Evolutionary conservation across 2,329 filamentous ascomycete species (phyloP).

Genomic region (Bipolaris victoriae): DNA sequence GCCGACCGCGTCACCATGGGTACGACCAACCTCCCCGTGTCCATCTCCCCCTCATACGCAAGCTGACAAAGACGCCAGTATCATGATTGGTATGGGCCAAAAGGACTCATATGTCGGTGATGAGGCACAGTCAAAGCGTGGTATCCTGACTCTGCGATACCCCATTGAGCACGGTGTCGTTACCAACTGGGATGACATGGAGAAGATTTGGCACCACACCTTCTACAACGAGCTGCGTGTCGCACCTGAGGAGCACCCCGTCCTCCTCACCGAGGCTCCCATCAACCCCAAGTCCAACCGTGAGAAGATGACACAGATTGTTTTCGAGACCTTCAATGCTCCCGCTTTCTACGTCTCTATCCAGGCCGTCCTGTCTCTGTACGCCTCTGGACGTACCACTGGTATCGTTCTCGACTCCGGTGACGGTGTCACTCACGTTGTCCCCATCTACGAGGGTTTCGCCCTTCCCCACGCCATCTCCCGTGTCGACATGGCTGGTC

Average conservation of each 20-base stretch:
- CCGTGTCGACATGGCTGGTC: slow-evolving; percentile 99
- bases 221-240: slow-evolving; percentile 99
- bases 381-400: slow-evolving; percentile 99
- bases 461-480: slow-evolving; percentile 99
- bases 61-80: slow-evolving; percentile 67
- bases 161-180: slow-evolving; percentile 99
- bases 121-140: slow-evolving; percentile 99
- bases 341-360: slow-evolving; percentile 99
- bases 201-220: slow-evolving; percentile 99
- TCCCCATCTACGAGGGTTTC: slow-evolving; percentile 99
- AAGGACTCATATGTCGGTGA: slow-evolving; percentile 99
- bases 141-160: slow-evolving; percentile 99
- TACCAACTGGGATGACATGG: slow-evolving; percentile 99
- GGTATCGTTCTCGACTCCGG: slow-evolving; percentile 99
- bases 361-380: slow-evolving; percentile 98
- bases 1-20: slow-evolving; percentile 99
- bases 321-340: slow-evolving; percentile 99
- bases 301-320: slow-evolving; percentile 99
- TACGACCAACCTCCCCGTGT: slow-evolving; percentile 61
- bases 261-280: slow-evolving; percentile 97
- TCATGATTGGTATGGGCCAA: slow-evolving; percentile 99
- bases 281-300: slow-evolving; percentile 99
- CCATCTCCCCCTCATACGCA: slow-evolving; percentile 22
- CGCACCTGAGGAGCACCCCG: slow-evolving; percentile 98
- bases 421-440: slow-evolving; percentile 99